These are phyloP conservation scores for Castanea crenata DNA, from an alignment of 306 rosid species.

Conservation along the genomic window DNA sequence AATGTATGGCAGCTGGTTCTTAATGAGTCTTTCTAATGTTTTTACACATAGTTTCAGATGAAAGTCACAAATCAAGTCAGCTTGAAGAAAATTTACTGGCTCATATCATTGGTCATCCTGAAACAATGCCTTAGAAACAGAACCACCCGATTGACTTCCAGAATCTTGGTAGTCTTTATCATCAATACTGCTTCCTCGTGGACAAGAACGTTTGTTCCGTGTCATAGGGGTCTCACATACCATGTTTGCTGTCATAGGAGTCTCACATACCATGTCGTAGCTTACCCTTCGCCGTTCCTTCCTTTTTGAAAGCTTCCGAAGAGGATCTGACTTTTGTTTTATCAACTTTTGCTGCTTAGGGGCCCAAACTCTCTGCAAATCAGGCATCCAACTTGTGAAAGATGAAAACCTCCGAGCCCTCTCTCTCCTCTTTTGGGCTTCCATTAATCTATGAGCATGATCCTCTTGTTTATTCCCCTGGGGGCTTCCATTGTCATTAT, in stretches of 20 bases:
- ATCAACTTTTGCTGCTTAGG: constrained; percentile 55
- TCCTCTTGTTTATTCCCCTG: constrained; percentile 28
- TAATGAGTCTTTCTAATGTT: not conserved
- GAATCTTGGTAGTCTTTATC: constrained; percentile 25
- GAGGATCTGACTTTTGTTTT: constrained; percentile 43
- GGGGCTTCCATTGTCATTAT: constrained; percentile 28
- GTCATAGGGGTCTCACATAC: constrained; percentile 86
- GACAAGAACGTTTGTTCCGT: constrained; percentile 47
- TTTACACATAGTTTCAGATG: constrained; percentile 10
- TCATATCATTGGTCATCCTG: constrained; percentile 50
- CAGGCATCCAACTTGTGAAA: constrained; percentile 61
- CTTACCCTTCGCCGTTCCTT: constrained; percentile 44
- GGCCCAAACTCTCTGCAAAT: constrained; percentile 83
- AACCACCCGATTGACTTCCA: constrained; percentile 32
- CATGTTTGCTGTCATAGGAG: constrained; percentile 61
- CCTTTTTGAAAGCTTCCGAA: constrained; percentile 50
- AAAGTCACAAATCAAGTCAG: not conserved
- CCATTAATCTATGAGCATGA: constrained; percentile 37
- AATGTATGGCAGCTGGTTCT: not conserved
- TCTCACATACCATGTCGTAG: constrained; percentile 71
- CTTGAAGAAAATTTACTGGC: not conserved
- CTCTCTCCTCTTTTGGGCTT: constrained; percentile 75
- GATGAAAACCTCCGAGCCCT: constrained; percentile 60
- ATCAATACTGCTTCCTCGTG: constrained; percentile 24
- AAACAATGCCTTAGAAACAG: constrained; percentile 79